Percentiles rank a stretch among this genome's conserved stretches.
Conservation (phyloP, 2,329 filamentous ascomycete species). For the Fulvia fulva region DNA sequence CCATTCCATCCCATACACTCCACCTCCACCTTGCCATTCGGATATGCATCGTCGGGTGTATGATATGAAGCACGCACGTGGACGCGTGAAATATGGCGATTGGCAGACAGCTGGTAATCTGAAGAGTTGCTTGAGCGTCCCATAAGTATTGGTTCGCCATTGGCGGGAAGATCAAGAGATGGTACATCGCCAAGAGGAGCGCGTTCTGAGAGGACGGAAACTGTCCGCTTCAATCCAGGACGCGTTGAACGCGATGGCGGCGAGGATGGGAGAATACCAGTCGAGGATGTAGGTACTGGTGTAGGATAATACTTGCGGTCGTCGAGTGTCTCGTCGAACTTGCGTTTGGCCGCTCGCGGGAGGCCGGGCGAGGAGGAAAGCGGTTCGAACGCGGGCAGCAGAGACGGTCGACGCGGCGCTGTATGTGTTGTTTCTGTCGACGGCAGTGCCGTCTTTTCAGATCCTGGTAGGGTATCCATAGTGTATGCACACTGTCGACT, state of each 20-base stretch:
- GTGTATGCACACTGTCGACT: constrained; percentile 17
- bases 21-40: constrained; percentile 77
- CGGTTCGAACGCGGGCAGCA: constrained; percentile 76
- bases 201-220: constrained; percentile 69
- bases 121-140: constrained; percentile 92
- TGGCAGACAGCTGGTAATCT: constrained; percentile 89
- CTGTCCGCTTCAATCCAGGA: constrained; percentile 55
- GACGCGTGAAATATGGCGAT: constrained; percentile 86
- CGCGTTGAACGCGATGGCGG: constrained; percentile 58
- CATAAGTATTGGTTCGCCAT: constrained; percentile 79
- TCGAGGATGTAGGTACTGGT: constrained; percentile 88
- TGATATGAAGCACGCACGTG: constrained; percentile 87
- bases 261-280: constrained; percentile 83
- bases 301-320: constrained; percentile 71
- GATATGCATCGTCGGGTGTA: constrained; percentile 61
- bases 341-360: constrained; percentile 65
- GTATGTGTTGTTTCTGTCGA: constrained; percentile 18
- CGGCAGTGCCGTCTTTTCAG: constrained; percentile 13
- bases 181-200: constrained; percentile 79
- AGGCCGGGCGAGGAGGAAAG: constrained; percentile 72
- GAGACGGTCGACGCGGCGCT: constrained; percentile 48
- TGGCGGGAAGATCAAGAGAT: constrained; percentile 73
- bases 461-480: constrained; percentile 23
- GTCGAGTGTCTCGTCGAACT: constrained; percentile 48
- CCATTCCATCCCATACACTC: constrained; percentile 96